These are phyloP conservation scores for Rhynchospora tenuis DNA, from an alignment of 176 grass and related monocot genomes.

Conservation along the genomic window DNA sequence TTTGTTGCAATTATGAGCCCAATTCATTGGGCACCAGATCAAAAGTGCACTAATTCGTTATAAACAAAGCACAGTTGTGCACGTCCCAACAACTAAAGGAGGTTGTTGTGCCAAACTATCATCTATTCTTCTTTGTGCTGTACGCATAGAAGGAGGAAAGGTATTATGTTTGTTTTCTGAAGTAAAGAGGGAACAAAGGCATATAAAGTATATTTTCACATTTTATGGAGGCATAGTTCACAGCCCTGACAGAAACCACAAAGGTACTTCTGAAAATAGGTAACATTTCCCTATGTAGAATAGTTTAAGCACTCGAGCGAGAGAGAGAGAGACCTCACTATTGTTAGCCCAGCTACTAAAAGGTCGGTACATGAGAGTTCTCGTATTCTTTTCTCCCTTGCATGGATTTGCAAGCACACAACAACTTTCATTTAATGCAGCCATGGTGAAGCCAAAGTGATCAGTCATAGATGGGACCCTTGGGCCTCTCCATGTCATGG, in stretches of 20 bases:
- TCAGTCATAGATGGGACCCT: slow-evolving; percentile 94
- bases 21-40: not conserved
- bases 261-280: not conserved
- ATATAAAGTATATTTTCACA: not conserved
- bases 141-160: not conserved
- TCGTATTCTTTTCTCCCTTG: slow-evolving; percentile 95
- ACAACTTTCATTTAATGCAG: slow-evolving; percentile 76
- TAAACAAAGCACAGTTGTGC: not conserved
- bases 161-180: not conserved
- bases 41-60: not conserved
- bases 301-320: not conserved
- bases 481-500: slow-evolving; percentile 92
- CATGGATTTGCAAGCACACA: slow-evolving; percentile 85
- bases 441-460: slow-evolving; percentile 97
- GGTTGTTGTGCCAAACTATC: not conserved
- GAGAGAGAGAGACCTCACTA: slow-evolving; percentile 57
- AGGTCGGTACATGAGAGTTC: slow-evolving; percentile 95
- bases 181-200: not conserved
- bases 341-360: slow-evolving; percentile 93
- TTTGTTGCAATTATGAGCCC: too few relatives aligned
- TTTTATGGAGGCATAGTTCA: not conserved
- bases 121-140: not conserved
- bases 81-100: not conserved
- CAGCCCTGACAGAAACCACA: not conserved
- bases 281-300: not conserved